phyloP scores from a whole-genome alignment of 1,139 yeast species.

The Sugiyamaella paludigena region DNA sequence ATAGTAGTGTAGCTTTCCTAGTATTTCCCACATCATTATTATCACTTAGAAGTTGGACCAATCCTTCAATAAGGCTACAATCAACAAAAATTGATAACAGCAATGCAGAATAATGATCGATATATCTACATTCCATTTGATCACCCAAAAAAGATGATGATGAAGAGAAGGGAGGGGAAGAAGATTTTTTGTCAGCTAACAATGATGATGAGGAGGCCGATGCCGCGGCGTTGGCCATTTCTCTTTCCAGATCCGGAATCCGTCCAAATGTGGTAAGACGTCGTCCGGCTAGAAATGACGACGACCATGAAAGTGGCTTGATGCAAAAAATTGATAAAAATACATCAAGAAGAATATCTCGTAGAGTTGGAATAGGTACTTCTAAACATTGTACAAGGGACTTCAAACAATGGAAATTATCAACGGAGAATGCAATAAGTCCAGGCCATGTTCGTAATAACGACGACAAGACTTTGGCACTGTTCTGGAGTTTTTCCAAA shows the following conservation, averaged over 20 bases:
- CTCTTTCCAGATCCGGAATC: slow-evolving; percentile 23
- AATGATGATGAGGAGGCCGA: slow-evolving; percentile 1
- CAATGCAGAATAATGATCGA: slow-evolving; percentile 62
- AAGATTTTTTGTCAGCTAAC: not conserved
- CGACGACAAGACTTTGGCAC: slow-evolving; percentile 59
- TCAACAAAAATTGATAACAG: slow-evolving; percentile 53
- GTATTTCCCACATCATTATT: slow-evolving; percentile 47
- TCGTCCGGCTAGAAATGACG: slow-evolving; percentile 40
- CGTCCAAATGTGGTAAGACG: slow-evolving; percentile 34
- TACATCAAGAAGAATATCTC: slow-evolving; percentile 67
- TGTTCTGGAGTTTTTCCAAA: slow-evolving; percentile 56
- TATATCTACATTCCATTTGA: slow-evolving; percentile 24
- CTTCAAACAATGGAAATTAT: slow-evolving; percentile 55
- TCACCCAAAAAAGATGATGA: not conserved
- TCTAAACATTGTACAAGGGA: slow-evolving; percentile 62
- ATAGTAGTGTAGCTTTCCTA: slow-evolving; percentile 59
- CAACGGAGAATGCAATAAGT: slow-evolving; percentile 59
- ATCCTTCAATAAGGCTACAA: slow-evolving; percentile 53
- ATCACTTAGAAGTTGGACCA: slow-evolving; percentile 50
- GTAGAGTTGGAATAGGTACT: slow-evolving; percentile 54
- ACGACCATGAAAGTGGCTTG: slow-evolving; percentile 58
- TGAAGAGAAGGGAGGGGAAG: not conserved
- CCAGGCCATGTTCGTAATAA: slow-evolving; percentile 79
- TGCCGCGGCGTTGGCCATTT: slow-evolving; percentile 11
- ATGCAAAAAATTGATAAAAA: slow-evolving; percentile 67